phyloP scores from a whole-genome alignment of 1,284 basidiomycete genomes.

The Irpex rosettiformis region DNA sequence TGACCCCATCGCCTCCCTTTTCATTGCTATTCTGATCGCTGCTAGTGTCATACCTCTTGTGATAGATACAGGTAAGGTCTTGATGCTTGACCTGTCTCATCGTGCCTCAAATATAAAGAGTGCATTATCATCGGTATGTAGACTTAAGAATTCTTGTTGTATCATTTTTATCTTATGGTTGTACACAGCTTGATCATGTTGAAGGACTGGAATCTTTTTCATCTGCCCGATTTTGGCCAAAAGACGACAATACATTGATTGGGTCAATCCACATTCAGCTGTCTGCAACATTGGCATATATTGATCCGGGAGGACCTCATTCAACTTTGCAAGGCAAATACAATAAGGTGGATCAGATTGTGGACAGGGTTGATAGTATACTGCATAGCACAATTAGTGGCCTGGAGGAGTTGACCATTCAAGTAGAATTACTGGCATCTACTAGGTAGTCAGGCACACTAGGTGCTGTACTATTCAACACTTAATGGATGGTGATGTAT shows the following conservation, averaged over 20 bases:
- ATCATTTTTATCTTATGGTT: neutral
- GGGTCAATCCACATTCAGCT: conserved; percentile 91
- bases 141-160: neutral
- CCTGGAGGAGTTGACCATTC: conserved; percentile 84
- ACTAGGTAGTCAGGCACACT: no score
- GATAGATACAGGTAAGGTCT: conserved; percentile 86
- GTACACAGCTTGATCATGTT: conserved; percentile 12
- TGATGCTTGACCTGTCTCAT: conserved; percentile 83
- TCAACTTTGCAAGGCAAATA: conserved; percentile 46
- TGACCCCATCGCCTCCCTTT: conserved; percentile 96
- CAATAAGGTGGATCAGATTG: conserved; percentile 65
- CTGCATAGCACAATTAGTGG: conserved; percentile 73
- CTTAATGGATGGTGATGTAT: no score
- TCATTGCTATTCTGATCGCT: conserved; percentile 94
- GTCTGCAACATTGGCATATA: conserved; percentile 48
- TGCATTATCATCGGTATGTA: conserved; percentile 75
- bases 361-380: conserved; percentile 70
- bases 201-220: conserved; percentile 83
- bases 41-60: conserved; percentile 95
- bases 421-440: conserved; percentile 69
- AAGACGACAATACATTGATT: conserved; percentile 82
- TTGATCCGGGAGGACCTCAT: conserved; percentile 54
- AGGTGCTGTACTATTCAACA: no score
- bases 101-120: conserved; percentile 62
- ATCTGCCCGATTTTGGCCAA: conserved; percentile 92